These are phyloP conservation scores for Gossypium sturtianum DNA, from an alignment of 345 rosid genomes.

Conservation along the genomic window DNA sequence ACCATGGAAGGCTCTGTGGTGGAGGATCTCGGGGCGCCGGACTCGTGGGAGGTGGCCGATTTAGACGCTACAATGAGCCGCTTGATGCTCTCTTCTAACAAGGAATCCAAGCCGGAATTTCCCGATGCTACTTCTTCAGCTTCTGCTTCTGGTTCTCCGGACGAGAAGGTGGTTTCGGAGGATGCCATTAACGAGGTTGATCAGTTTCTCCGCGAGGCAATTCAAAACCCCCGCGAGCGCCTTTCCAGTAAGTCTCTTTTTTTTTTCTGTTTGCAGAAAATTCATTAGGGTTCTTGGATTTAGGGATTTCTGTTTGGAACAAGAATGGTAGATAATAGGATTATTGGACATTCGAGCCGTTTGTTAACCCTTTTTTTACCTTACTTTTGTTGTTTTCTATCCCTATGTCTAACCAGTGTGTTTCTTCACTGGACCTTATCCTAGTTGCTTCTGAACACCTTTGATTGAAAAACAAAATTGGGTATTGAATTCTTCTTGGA, in stretches of 20 bases:
- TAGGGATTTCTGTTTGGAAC: neutral
- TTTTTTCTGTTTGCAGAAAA: neutral
- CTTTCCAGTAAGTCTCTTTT: slow-evolving; percentile 47
- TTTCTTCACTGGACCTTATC: neutral
- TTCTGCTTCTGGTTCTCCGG: slow-evolving; percentile 11
- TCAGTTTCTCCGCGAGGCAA: slow-evolving; percentile 72
- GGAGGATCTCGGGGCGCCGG: slow-evolving; percentile 72
- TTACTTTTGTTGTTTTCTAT: neutral
- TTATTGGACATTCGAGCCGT: neutral
- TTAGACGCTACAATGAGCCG: slow-evolving; percentile 68
- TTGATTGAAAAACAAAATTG: neutral
- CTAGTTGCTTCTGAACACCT: neutral
- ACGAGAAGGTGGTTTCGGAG: slow-evolving; percentile 26
- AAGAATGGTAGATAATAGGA: neutral
- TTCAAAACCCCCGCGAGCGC: slow-evolving; percentile 80
- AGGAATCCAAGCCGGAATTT: slow-evolving; percentile 12
- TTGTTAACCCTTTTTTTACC: neutral
- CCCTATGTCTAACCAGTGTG: neutral
- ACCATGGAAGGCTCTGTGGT: slow-evolving; percentile 66
- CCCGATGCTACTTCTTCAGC: slow-evolving; percentile 18
- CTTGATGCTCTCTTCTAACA: slow-evolving; percentile 41
- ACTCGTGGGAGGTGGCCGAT: slow-evolving; percentile 89
- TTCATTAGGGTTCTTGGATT: neutral
- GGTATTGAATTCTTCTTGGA: neutral
- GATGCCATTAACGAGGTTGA: slow-evolving; percentile 50